Evolutionary conservation across 306 rosid species (phyloP).

Genomic region (Rosa multiflora): DNA sequence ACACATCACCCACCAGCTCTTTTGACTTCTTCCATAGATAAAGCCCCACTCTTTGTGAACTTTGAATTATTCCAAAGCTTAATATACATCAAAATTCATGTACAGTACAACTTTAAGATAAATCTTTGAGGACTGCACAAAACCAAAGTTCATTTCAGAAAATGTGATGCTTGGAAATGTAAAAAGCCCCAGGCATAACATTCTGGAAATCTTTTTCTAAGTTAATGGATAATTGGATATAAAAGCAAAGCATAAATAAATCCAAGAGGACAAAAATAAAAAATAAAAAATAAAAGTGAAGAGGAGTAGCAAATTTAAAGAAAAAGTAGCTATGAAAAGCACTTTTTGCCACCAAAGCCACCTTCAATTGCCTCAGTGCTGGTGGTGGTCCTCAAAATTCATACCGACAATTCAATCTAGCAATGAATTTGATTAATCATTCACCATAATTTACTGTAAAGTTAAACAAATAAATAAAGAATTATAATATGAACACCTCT

Average conservation of each 20-base stretch:
- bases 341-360: not conserved
- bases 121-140: not conserved
- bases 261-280: not conserved
- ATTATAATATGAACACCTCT: constrained; percentile 2
- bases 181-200: not conserved
- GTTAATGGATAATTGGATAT: not conserved
- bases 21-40: not conserved
- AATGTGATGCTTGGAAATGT: constrained; percentile 19
- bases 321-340: not conserved
- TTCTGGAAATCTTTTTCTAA: not conserved
- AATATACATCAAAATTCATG: not conserved
- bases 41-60: not conserved
- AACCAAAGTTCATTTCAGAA: not conserved
- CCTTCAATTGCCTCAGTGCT: not conserved
- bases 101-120: not conserved
- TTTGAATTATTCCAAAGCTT: constrained; percentile 9
- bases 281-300: not conserved
- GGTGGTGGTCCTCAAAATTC: not conserved
- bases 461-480: not conserved
- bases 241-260: not conserved
- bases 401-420: not conserved
- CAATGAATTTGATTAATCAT: not conserved
- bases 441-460: not conserved
- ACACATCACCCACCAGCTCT: constrained; percentile 4
- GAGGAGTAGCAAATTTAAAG: not conserved